Evolutionary conservation across 139 green algal genomes (phyloP), one percentile per base, ranked within the genome.

Genomic region (Haematococcus lacustris): DNA sequence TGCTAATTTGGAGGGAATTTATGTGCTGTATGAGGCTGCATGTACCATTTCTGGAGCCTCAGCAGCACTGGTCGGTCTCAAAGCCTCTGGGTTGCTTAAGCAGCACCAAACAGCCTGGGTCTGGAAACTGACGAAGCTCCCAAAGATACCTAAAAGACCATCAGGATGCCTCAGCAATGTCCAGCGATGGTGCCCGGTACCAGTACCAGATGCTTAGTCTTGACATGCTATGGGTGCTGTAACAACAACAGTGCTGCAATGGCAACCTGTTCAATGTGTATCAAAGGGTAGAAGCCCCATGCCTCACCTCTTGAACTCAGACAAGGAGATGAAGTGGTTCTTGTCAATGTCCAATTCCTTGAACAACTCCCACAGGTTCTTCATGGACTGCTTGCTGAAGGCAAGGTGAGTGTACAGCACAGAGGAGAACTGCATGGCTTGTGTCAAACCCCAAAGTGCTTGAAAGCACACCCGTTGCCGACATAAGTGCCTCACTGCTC

Each of bases 271-370:
- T n/a, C n/a, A n/a, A n/a, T n/a, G n/a, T n/a, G n/a, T n/a, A n/a
- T n/a, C n/a, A n/a, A n/a, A n/a, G n/a, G n/a, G n/a, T n/a, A n/a
- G n/a, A n/a, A n/a, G n/a, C n/a, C n/a, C n/a, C n/a, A n/a, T n/a
- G 26, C 23, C 53, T 64, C 26, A 64, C 63, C 30, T 39, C 38
- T 69, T 69, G 63, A 69, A 69, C 63, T 69, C 63, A 33, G 63
- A 7, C 21, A 69, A 26, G 37, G 35, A 34, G 7, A 69, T 37
- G 37, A 51, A 69, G 6, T 37, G 37, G 13, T 69, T 37, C 13
- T 40, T 40, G 35, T 69, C 63, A n/a, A 13, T 26, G 38, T 69
- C 63, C 63, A 69, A 6, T 21, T 69, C 63, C 3, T 35, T 13
- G 35, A 51, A 69, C 37, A 50, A 7, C 37, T 69, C 17, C 63